phyloP scores from a whole-genome alignment of 2,329 filamentous ascomycete species.

The Geoglossum cookeanum region DNA sequence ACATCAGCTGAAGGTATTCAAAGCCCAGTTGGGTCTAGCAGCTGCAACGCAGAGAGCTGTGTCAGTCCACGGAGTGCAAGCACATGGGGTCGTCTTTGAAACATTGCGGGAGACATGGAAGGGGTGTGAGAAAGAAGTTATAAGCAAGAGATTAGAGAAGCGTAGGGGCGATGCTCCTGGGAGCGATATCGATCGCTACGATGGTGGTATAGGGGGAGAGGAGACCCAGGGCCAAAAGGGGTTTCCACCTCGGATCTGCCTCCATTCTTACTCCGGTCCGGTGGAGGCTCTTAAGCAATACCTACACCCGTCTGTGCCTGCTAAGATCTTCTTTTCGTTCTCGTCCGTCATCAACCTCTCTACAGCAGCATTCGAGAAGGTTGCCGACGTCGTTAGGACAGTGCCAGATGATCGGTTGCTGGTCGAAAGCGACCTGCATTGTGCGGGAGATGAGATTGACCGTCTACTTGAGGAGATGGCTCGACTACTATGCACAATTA shows the following conservation, averaged over 20 bases:
- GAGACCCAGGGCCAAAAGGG: constrained; percentile 28
- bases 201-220: constrained; percentile 10
- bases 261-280: constrained; percentile 81
- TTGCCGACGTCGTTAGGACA: constrained; percentile 46
- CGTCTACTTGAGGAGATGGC: constrained; percentile 53
- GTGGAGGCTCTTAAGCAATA: constrained; percentile 63
- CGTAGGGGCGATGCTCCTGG: constrained; percentile 14
- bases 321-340: constrained; percentile 72
- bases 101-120: constrained; percentile 36
- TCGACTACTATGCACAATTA: constrained; percentile 55
- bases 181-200: constrained; percentile 14
- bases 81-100: constrained; percentile 39
- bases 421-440: constrained; percentile 79
- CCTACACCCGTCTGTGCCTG: constrained; percentile 50
- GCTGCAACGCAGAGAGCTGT: constrained; percentile 37
- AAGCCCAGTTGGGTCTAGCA: constrained; percentile 37
- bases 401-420: constrained; percentile 64
- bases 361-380: constrained; percentile 31
- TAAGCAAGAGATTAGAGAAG: constrained; percentile 29
- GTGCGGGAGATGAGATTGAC: constrained; percentile 68
- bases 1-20: constrained; percentile 39
- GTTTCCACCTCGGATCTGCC: constrained; percentile 74
- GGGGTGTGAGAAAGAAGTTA: constrained; percentile 31
- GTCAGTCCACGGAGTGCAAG: constrained; percentile 44
- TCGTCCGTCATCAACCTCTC: constrained; percentile 66